Evolutionary conservation across 108 stramenopile genomes (phyloP), one percentile per base, ranked within the genome.

Genomic region (Pseudonitzschia multiseries): DNA sequence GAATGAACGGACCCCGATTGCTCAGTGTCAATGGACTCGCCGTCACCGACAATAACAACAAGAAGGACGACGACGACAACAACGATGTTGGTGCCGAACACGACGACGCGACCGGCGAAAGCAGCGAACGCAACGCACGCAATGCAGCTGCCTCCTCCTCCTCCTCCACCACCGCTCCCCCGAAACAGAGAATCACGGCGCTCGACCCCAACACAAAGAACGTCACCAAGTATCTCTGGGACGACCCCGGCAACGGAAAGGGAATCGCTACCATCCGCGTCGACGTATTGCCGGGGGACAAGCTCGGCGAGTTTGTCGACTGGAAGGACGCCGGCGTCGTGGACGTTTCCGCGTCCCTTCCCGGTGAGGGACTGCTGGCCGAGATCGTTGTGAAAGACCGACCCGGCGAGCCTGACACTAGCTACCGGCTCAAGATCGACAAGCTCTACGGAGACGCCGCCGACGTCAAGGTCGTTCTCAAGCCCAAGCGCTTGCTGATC

Each of bases 171-270:
- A 28, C 14, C 59, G 70, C 42, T 24, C n/a, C 57, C 24, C 21
- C 22, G 17, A 31, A 61, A 29, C 24, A 8, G 36, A 63, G 52
- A 13, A 61, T 46, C 18, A 33, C 28, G 42, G 66, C 66, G 2
- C 13, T 9, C 24, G 57, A 24, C 54, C n/a, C 46, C 52, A 43
- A 31, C 31, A 50, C 36, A 29, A 53, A 28, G 26, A 69, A 69
- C 28, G 88, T 93, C 61, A 82, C 82, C 20, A 81, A 79, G 65
- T 94, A 90, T 70, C 72, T 89, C 48, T 94, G 93, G 93, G 93
- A 94, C 73, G 93, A 93, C 78, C 82, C 89, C 26, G 87, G 84
- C 18, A 72, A 83, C 65, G 57, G 26, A 4, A 83, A 86, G 46
- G 87, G 78, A 8, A 75, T 88, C 40, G 90, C 83, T 17, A 88